phyloP scores from a whole-genome alignment of 805 yeast species.

The Starmera caribaea region DNA sequence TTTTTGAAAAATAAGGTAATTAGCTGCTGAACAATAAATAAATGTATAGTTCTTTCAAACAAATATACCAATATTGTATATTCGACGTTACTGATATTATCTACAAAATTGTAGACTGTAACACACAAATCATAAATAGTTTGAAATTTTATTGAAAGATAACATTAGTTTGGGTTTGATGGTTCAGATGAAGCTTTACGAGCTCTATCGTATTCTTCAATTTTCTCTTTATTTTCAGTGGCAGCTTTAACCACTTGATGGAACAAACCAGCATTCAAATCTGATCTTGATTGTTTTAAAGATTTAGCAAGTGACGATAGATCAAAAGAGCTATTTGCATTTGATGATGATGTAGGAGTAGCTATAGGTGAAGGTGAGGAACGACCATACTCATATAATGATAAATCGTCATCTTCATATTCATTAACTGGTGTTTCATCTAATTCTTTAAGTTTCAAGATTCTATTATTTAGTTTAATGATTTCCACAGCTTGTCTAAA shows the following conservation, averaged over 20 bases:
- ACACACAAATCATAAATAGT: too few relatives aligned
- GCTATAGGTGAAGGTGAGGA: constrained; percentile 2
- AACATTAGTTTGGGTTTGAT: background rate
- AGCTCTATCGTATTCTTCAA: background rate
- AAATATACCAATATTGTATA: too few relatives aligned
- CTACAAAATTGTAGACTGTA: too few relatives aligned
- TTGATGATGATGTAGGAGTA: constrained; percentile 1
- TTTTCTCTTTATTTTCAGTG: constrained; percentile 31
- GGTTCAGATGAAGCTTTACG: background rate
- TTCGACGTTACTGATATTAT: too few relatives aligned
- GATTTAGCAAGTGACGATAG: constrained; percentile 14
- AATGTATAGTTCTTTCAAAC: too few relatives aligned
- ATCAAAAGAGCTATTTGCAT: constrained; percentile 9
- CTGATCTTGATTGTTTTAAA: constrained; percentile 7
- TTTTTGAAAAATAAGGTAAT: too few relatives aligned
- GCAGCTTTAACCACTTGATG: constrained; percentile 67
- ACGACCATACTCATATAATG: constrained; percentile 20
- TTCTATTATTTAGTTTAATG: constrained; percentile 72
- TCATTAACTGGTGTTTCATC: constrained; percentile 28
- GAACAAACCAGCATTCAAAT: constrained; percentile 43
- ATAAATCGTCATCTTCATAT: constrained; percentile 35
- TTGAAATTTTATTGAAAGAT: too few relatives aligned
- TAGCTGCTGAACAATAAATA: too few relatives aligned
- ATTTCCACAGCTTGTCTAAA: constrained; percentile 81
- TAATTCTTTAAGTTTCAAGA: constrained; percentile 56